Conservation (phyloP, 768 basidiomycete genomes). For the Asterophora lycoperdoides region DNA sequence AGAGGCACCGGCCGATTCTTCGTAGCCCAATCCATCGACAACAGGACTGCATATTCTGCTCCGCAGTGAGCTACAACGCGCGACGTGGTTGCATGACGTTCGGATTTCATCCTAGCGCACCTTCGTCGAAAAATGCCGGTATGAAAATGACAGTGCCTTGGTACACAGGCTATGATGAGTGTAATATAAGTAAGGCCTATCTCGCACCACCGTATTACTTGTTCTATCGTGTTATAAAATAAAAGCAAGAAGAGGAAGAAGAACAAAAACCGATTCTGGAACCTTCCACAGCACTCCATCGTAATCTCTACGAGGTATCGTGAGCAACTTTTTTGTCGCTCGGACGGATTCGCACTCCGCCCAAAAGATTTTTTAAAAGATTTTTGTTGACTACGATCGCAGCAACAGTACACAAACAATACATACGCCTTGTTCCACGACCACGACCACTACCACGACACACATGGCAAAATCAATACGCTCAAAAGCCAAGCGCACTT, state of each 20-base stretch:
- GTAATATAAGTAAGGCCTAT: too few relatives aligned
- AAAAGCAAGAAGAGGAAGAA: too few relatives aligned
- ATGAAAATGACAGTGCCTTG: not conserved
- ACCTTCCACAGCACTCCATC: too few relatives aligned
- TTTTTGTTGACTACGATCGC: slow-evolving; percentile 8
- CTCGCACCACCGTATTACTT: too few relatives aligned
- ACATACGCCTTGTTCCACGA: slow-evolving; percentile 7
- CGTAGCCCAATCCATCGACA: slow-evolving; percentile 6
- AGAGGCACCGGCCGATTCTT: slow-evolving; percentile 60
- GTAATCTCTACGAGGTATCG: too few relatives aligned
- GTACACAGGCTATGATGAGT: not conserved
- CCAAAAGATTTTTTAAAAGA: slow-evolving; percentile 9
- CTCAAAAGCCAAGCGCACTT: slow-evolving; percentile 77
- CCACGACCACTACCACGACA: slow-evolving; percentile 17
- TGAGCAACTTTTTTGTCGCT: too few relatives aligned
- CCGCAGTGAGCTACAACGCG: not conserved
- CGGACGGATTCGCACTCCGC: slow-evolving; percentile 14
- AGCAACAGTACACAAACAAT: too few relatives aligned
- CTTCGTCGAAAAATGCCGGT: too few relatives aligned
- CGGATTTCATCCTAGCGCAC: not conserved
- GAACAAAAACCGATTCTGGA: too few relatives aligned
- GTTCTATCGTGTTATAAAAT: too few relatives aligned
- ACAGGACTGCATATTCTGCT: not conserved
- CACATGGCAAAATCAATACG: slow-evolving; percentile 80
- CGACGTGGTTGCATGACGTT: not conserved